Evolutionary conservation across 306 rosid species (phyloP), one percentile per base, ranked within the genome.

Genomic region (Medicago ruthenica): DNA sequence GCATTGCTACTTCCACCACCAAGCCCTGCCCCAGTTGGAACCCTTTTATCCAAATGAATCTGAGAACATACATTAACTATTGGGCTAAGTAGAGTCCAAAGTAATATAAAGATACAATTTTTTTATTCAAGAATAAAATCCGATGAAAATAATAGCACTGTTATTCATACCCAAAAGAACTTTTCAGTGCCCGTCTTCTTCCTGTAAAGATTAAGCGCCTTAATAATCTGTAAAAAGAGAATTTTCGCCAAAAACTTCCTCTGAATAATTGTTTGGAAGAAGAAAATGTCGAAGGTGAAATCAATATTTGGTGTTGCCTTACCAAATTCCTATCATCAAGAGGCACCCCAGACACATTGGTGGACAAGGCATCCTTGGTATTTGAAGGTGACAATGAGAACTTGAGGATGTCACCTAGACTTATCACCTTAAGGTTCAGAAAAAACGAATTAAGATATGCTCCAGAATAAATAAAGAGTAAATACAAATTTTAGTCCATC

Each of bases 1-100:
- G 98, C 98, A 75, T 95, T 95, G 84, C 97, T 90, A 81, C 98
- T 95, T 83, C 97, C 98, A 72, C 98, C 98, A 63, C 98, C 98
- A 72, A 95, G 97, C 80, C 98, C 98, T 4, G 98, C 98, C 70
- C 98, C 98, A 18, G 96, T 92, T 4, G 98, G 98, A 73, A 95
- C 98, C 71, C 79, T 88, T 67, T 95, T 95, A 75, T 92, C 96
- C 70, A 95, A 89, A 88, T 95, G 98, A 86, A 95, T 92, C 98
- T 95, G 92, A 71, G 73, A 70, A 12, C 45, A 70, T 50, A 76
- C 40, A 53, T 59, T 65, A 41, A 58, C 61, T 73, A 61, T 59
- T 27, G 11, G 8, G 17, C 64, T 7, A 68, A 34, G 15, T 27
- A 53, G 11, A 67, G 53, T 47, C 63, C 53, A 58, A 62, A 50